These are phyloP conservation scores for Tetrahymena thermophila DNA, from an alignment of 73 alveolate species.

Conservation along the genomic window DNA sequence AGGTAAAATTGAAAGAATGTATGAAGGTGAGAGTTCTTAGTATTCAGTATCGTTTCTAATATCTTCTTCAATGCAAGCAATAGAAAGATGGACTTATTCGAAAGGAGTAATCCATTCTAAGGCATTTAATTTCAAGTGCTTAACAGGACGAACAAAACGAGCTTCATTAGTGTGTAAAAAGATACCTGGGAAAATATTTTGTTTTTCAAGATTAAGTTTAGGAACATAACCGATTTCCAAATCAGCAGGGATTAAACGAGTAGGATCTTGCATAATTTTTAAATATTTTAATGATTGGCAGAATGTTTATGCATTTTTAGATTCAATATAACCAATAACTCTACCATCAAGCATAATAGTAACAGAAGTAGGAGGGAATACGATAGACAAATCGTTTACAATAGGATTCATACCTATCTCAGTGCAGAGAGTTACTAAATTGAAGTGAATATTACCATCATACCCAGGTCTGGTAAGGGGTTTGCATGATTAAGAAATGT, in stretches of 20 bases:
- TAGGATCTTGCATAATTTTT: conserved; percentile 50
- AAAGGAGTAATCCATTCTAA: conserved; percentile 98
- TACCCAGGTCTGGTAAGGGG: conserved; percentile 74
- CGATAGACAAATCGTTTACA: conserved; percentile 63
- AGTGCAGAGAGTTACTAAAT: conserved; percentile 43
- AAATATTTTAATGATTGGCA: conserved; percentile 52
- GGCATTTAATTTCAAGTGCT: conserved; percentile 68
- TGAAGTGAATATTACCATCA: conserved; percentile 52
- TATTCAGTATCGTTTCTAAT: conserved; percentile 86
- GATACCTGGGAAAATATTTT: conserved; percentile 92
- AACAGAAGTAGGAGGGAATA: conserved; percentile 38
- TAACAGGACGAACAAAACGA: conserved; percentile 96
- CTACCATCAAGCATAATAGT: conserved; percentile 93
- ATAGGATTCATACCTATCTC: conserved; percentile 75
- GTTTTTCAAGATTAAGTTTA: conserved; percentile 27
- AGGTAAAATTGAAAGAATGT: conserved; percentile 94
- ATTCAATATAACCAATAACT: conserved; percentile 84
- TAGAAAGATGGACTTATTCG: conserved; percentile 91
- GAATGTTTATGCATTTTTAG: conserved; percentile 4
- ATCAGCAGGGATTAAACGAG: conserved; percentile 61
- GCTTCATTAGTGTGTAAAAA: conserved; percentile 89
- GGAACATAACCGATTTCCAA: conserved; percentile 76
- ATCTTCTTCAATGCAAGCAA: conserved; percentile 94
- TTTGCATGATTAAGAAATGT: conserved; percentile 75
- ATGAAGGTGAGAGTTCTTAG: conserved; percentile 88